Conservation (phyloP, 805 yeast genomes). For the Blastobotrys attinorum region DNA sequence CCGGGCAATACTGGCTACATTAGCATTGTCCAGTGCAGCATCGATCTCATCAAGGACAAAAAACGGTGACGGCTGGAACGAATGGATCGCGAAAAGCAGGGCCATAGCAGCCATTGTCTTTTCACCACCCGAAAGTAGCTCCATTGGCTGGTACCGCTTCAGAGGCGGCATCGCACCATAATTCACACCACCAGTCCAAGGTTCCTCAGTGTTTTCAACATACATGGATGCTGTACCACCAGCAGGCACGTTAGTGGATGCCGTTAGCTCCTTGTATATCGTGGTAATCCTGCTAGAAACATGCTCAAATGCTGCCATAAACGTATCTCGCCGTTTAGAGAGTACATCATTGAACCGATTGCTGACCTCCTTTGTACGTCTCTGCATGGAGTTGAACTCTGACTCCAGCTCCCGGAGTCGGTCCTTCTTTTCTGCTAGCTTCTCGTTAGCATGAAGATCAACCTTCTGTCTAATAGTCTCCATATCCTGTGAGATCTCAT, state of each 20-base stretch:
- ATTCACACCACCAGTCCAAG: conserved; percentile 72
- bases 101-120: conserved; percentile 96
- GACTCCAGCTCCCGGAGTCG: conserved; percentile 53
- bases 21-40: conserved; percentile 89
- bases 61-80: conserved; percentile 89
- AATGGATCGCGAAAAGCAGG: conserved; percentile 80
- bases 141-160: conserved; percentile 90
- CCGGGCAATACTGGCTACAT: conserved; percentile 79
- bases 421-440: conserved; percentile 60
- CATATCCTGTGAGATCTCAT: conserved; percentile 21
- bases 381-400: conserved; percentile 57
- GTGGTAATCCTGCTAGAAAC: conserved; percentile 64
- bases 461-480: conserved; percentile 47
- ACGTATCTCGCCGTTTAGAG: conserved; percentile 48
- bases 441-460: conserved; percentile 71
- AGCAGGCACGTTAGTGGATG: conserved; percentile 56
- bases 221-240: conserved; percentile 94
- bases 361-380: conserved; percentile 46
- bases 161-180: conserved; percentile 96
- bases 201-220: conserved; percentile 83
- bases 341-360: conserved; percentile 54
- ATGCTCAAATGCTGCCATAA: conserved; percentile 69
- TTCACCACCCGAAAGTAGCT: conserved; percentile 90
- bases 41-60: conserved; percentile 97
- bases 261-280: conserved; percentile 81